phyloP scores from a whole-genome alignment of 2,329 filamentous ascomycete species.

The Zasmidium cellare region DNA sequence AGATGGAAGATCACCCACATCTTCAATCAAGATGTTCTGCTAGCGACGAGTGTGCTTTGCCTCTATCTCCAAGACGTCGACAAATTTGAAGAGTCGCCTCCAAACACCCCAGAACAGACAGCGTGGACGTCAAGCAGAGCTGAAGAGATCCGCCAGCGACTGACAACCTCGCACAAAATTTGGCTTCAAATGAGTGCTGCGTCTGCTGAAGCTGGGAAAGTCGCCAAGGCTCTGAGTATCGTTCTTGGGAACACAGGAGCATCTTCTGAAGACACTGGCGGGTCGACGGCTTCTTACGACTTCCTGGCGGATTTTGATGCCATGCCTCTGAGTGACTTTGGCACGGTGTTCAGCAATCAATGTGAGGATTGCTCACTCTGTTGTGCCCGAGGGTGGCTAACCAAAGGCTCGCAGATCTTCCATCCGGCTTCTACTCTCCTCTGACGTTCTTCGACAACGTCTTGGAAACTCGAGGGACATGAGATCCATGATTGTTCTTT shows the following conservation, averaged over 20 bases:
- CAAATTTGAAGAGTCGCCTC: background rate
- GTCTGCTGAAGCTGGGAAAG: background rate
- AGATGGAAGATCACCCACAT: constrained; percentile 6
- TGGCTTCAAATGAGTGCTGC: background rate
- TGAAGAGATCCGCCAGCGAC: background rate
- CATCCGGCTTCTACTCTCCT: background rate
- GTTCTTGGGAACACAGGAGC: background rate
- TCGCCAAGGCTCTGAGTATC: background rate
- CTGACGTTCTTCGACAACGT: background rate
- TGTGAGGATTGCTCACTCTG: background rate
- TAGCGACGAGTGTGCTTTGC: constrained; percentile 8
- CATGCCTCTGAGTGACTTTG: background rate
- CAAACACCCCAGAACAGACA: no score
- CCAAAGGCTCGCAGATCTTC: background rate
- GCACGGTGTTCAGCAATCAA: background rate
- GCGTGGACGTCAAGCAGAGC: background rate
- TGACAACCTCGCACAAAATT: background rate
- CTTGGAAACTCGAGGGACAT: background rate
- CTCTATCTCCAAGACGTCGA: background rate
- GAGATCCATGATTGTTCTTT: no score
- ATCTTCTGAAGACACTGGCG: background rate
- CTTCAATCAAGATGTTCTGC: constrained; percentile 1
- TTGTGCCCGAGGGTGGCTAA: background rate
- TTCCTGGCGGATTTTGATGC: background rate
- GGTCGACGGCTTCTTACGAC: background rate